Evolutionary conservation across 176 grass and related monocot species (phyloP), one percentile per base, ranked within the genome.

Genomic region (Bolboschoenus planiculmis): DNA sequence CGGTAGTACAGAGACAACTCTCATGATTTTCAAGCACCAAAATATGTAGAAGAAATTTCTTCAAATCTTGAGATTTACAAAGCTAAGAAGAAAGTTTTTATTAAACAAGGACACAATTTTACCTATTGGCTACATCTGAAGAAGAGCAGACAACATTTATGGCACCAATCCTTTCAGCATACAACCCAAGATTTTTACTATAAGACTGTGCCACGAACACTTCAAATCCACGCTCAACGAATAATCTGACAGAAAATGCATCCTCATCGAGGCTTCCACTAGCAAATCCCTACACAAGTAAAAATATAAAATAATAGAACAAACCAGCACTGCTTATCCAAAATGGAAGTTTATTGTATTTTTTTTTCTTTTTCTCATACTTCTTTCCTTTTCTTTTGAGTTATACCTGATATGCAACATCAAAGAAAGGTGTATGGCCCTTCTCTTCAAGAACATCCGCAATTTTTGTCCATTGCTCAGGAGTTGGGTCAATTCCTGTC

Each of bases 261-360:
- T 98, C 96, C 84, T 87, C 86, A 86, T 98, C 96, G 62, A 98
- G 96, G 84, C 90, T 98, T 89, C 96, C 96, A 83, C 96, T 93
- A 48, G 96, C 92, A 88, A 98, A 98, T 58, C 96, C 96, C 96
- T 98, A 81, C 1, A 89, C 15, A 66, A 56, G 46, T 54, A n/a
- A 79, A 56, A 57, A 37, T 27, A 54, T 55, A 55, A 35, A 54
- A 57, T 14, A 35, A 33, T 56, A 33, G 16, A 35, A 57, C 7
- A 56, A 56, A 55, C 36, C 4, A 15, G 53, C 72, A 77, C 27
- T 27, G 42, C 4, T 77, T 77, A 51, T 77, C 1, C 10, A 31
- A 76, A 48, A 15, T 30, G 10, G n/a, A n/a, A 51, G 50, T 47
- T 47, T 1, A 27, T 27, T 43, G 53, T 27, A 43, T 46, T 81